phyloP scores from a whole-genome alignment of 305 asterid genomes.

The Fraxinus latifolia region DNA sequence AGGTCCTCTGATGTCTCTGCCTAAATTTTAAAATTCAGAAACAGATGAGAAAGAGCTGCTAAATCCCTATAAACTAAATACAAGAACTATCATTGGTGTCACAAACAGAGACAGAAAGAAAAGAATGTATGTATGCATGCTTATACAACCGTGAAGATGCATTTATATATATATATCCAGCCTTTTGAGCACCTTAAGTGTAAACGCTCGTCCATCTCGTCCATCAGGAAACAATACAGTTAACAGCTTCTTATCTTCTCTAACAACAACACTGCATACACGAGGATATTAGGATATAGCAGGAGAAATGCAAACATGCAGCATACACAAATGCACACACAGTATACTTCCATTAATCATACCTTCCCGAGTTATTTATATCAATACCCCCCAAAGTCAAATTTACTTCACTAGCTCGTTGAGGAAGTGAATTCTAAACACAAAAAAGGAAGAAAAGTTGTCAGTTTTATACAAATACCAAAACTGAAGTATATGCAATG shows the following conservation, averaged over 20 bases:
- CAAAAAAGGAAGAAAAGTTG: constrained; percentile 21
- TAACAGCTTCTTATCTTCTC: constrained; percentile 93
- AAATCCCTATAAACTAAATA: constrained; percentile 11
- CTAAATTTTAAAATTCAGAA: constrained; percentile 41
- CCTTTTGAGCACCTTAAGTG: constrained; percentile 69
- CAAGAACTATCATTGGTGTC: background rate
- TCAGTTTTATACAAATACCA: constrained; percentile 17
- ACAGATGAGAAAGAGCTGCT: constrained; percentile 22
- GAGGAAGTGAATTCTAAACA: constrained; percentile 79
- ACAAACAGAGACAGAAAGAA: constrained; percentile 1
- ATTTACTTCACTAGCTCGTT: constrained; percentile 95
- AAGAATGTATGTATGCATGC: background rate
- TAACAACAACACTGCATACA: constrained; percentile 78
- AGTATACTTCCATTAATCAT: constrained; percentile 3
- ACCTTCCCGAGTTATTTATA: constrained; percentile 97
- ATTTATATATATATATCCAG: background rate
- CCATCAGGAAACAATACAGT: constrained; percentile 98
- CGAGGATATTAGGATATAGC: constrained; percentile 20
- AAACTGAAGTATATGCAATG: constrained; percentile 5
- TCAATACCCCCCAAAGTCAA: constrained; percentile 94
- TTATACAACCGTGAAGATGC: background rate
- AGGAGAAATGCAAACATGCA: constrained; percentile 7
- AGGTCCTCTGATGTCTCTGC: constrained; percentile 94
- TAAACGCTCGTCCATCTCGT: constrained; percentile 95
- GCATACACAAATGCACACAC: background rate